phyloP scores from a whole-genome alignment of 2,329 filamentous ascomycete genomes.

The Aspergillus vadensis region DNA sequence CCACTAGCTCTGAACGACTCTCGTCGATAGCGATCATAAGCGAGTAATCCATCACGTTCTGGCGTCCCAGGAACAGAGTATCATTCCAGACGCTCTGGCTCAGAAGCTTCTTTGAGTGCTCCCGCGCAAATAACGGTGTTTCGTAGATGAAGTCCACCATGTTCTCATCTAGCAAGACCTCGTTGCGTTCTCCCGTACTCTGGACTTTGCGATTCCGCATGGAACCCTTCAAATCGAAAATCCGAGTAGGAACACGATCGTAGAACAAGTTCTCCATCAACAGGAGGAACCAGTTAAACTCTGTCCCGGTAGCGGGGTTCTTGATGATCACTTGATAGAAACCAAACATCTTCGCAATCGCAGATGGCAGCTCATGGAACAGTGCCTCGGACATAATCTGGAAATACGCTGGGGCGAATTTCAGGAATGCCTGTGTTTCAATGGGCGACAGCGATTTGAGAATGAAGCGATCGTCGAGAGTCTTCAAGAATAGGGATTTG shows the following conservation, averaged over 20 bases:
- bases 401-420: conserved; percentile 96
- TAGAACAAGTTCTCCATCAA: conserved; percentile 99
- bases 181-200: conserved; percentile 91
- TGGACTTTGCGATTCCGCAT: conserved; percentile 99
- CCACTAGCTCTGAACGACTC: conserved; percentile 82
- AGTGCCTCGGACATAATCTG: conserved; percentile 94
- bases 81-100: conserved; percentile 95
- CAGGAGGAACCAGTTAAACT: conserved; percentile 91
- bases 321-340: conserved; percentile 98
- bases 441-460: conserved; percentile 88
- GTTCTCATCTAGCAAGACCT: conserved; percentile 95
- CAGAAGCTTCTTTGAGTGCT: conserved; percentile 93
- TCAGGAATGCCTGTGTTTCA: conserved; percentile 90
- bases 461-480: conserved; percentile 88
- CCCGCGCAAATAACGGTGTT: conserved; percentile 88
- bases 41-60: conserved; percentile 99
- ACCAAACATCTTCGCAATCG: conserved; percentile 98
- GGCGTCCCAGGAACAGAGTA: conserved; percentile 87
- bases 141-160: conserved; percentile 99
- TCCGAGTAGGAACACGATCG: conserved; percentile 83
- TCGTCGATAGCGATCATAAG: conserved; percentile 98
- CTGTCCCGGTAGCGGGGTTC: conserved; percentile 84
- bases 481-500: conserved; percentile 96
- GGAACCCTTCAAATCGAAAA: conserved; percentile 94
- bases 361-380: conserved; percentile 91